Conservation (phyloP, 306 rosid species). For the Prunus mongolica region DNA sequence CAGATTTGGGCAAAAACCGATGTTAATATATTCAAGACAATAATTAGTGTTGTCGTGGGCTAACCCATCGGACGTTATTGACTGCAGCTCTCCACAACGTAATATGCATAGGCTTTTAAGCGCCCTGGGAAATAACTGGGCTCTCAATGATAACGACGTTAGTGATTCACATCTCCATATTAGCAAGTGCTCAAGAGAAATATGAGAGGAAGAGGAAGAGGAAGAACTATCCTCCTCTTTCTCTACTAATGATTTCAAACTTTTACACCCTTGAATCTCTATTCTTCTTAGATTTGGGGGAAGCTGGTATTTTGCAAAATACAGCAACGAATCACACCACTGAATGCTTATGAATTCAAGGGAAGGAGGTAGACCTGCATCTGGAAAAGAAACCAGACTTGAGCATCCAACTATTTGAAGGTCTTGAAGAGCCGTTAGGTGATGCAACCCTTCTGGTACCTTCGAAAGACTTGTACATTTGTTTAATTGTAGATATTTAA, state of each 20-base stretch:
- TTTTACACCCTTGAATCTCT: fast-evolving
- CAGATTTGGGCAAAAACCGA: fast-evolving
- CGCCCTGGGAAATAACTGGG: too few relatives aligned
- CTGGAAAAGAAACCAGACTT: background rate
- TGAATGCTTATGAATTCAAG: background rate
- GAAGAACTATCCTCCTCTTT: background rate
- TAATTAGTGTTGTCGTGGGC: too few relatives aligned
- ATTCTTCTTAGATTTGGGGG: background rate
- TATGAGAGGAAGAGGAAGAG: background rate
- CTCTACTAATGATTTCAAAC: background rate
- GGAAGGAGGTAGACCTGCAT: background rate
- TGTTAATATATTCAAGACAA: fast-evolving
- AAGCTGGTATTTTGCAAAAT: background rate
- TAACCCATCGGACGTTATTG: too few relatives aligned
- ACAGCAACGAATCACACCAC: background rate
- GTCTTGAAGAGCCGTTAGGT: background rate
- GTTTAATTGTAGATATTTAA: fast-evolving
- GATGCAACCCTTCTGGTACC: background rate
- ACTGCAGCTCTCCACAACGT: too few relatives aligned
- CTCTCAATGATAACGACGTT: background rate
- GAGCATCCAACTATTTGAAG: background rate
- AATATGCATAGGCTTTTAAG: too few relatives aligned
- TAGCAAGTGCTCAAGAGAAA: background rate
- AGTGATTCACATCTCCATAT: conserved; percentile 13
- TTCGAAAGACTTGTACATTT: background rate